Evolutionary conservation across 805 yeast genomes (phyloP).

Genomic region (Teunomyces tritomae): DNA sequence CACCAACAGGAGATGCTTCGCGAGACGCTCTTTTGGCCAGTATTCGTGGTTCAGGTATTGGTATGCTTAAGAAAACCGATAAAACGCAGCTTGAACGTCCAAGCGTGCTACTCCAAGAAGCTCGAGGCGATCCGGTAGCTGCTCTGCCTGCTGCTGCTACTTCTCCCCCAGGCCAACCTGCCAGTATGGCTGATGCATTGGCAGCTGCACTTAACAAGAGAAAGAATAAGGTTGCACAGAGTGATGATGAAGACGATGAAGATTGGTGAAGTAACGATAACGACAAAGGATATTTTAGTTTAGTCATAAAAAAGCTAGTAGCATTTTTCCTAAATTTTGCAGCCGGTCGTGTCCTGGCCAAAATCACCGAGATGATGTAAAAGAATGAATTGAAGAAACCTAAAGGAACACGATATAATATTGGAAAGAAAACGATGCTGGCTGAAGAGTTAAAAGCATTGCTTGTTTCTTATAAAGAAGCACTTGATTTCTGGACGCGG

Average conservation of each 20-base stretch:
- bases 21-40: constrained; percentile 86
- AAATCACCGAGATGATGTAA: too few relatives aligned
- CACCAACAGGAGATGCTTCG: constrained; percentile 46
- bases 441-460: constrained; percentile 9
- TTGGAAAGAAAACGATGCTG: neutral
- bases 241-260: constrained; percentile 86
- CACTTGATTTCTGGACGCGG: constrained; percentile 26
- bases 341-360: neutral
- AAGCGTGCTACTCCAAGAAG: constrained; percentile 67
- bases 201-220: constrained; percentile 82
- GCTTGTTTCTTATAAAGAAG: constrained; percentile 29
- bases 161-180: constrained; percentile 54
- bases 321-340: neutral
- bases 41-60: constrained; percentile 73
- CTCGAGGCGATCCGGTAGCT: constrained; percentile 55
- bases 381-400: neutral
- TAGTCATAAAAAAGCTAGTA: too few relatives aligned
- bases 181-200: constrained; percentile 77
- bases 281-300: too few relatives aligned
- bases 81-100: constrained; percentile 82
- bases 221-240: constrained; percentile 74
- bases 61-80: constrained; percentile 70
- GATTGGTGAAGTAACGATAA: constrained; percentile 26
- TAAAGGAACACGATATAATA: neutral
- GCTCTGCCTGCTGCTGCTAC: constrained; percentile 26